Conservation (phyloP, 352 stramenopile genomes). For the Pythium myriotylum region DNA sequence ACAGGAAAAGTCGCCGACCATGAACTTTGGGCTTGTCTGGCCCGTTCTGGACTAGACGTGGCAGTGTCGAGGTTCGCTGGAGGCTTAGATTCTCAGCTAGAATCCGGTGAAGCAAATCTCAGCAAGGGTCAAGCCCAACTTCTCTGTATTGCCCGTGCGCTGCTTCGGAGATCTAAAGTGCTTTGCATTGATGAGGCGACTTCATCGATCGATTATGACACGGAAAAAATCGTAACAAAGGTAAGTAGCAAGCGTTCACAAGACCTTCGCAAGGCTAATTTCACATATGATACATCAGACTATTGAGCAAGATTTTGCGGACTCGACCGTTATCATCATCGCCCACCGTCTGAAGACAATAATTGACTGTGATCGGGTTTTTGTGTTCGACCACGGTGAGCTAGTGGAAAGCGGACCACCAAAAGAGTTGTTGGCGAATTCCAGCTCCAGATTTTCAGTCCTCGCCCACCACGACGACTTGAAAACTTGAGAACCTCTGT, state of each 20-base stretch:
- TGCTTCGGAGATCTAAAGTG: constrained; percentile 91
- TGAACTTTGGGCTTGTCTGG: constrained; percentile 59
- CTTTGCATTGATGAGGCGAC: constrained; percentile 94
- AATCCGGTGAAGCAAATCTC: constrained; percentile 51
- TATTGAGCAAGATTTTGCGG: constrained; percentile 91
- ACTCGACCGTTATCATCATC: constrained; percentile 96
- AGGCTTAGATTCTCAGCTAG: constrained; percentile 56
- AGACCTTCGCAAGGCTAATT: too few species aligned
- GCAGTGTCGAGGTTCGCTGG: constrained; percentile 43
- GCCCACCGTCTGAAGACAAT: constrained; percentile 97
- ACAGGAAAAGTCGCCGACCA: constrained; percentile 39
- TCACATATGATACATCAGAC: too few species aligned
- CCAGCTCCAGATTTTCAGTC: constrained; percentile 45
- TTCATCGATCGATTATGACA: constrained; percentile 90
- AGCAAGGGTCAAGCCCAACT: constrained; percentile 80
- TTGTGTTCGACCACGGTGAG: constrained; percentile 62
- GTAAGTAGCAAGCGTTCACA: constrained; percentile 32
- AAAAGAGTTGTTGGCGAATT: constrained; percentile 34
- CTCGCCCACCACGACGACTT: constrained; percentile 27
- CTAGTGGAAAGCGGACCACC: constrained; percentile 59
- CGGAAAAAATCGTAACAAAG: constrained; percentile 75
- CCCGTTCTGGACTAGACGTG: constrained; percentile 48
- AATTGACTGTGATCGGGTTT: constrained; percentile 90
- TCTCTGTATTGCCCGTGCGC: constrained; percentile 71
- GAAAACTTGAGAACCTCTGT: neutral